Base-by-base conservation (phyloP, 768 basidiomycete genomes). In the Termitomyces bulborhizus region DNA sequence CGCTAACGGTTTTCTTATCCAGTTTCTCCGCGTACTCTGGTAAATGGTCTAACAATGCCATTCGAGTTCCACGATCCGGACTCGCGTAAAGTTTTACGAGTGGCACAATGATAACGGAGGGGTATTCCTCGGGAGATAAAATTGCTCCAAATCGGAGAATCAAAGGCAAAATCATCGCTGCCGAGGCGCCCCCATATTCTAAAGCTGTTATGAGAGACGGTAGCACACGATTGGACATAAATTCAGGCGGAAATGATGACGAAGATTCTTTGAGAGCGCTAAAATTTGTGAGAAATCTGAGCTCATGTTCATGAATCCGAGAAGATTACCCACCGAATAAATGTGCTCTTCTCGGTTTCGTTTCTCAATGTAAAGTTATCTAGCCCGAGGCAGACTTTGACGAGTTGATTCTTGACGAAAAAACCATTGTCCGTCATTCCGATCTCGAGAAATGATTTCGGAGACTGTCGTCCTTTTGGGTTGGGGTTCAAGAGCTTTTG, bases 401-500 rank as follows among this genome's bases (percentile, higher is more conserved):
- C 88, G 5, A 98, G 77, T 31, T 82, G 78, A 67, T 99, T 99
- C 21, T 75, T 74, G 2, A 78, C 72, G 69, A 97, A 98, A 69
- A 96, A 97, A 0, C 93, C 94, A 2, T 78, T 80, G 51, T 87
- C 82, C 6, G 79, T 74, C 84, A 88, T 88, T n/a, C 91, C 93
- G 4, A 82, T 71, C 21, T 90, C 86, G 15, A 97, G 75, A 68
- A 98, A 92, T 2, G 74, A 73, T 60, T 90, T 88, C 0, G 89
- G 77, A 1, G 86, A 80, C 62, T 94, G 71, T 21, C 97, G 83
- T 1, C 82, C 78, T 65, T 86, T 90, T 0, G 90, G 84, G 66
- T 85, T 94, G 1, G 96, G 96, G 63, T 93, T 93, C 15, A 98
- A 77, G 37, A 99, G 83, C 49, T 84, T 86, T 69, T 93, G 95